Evolutionary conservation across 2,329 filamentous ascomycete species (phyloP).

Genomic region (Paracamarosporium sp.): DNA sequence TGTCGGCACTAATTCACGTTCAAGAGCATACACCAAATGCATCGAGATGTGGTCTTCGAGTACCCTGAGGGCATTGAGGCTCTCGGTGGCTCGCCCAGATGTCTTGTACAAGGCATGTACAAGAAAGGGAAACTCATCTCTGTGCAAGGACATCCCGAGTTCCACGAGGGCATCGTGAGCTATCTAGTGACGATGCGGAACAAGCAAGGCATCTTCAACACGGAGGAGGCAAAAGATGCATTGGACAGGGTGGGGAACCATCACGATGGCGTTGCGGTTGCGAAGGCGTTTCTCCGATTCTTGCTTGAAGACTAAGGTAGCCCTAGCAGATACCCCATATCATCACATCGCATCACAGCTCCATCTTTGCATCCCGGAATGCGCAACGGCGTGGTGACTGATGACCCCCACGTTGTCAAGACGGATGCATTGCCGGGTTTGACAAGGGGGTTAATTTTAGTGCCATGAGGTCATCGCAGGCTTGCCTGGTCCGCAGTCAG

Average conservation of each 20-base stretch:
- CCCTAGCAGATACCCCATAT: background rate
- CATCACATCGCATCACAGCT: background rate
- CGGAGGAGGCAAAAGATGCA: conserved; percentile 72
- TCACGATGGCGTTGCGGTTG: conserved; percentile 83
- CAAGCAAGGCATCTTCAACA: conserved; percentile 70
- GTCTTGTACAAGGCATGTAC: conserved; percentile 83
- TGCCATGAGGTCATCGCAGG: conserved; percentile 12
- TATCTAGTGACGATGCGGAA: conserved; percentile 72
- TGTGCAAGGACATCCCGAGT: conserved; percentile 88
- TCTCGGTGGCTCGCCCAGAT: conserved; percentile 70
- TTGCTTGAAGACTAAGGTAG: conserved; percentile 61
- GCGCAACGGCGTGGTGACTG: background rate
- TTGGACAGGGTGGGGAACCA: conserved; percentile 68
- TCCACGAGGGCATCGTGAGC: conserved; percentile 72
- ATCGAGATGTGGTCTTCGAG: conserved; percentile 75
- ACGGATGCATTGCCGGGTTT: conserved; percentile 3
- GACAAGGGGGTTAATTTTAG: background rate
- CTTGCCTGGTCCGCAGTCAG: background rate
- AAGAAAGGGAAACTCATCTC: conserved; percentile 70
- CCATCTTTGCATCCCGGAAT: background rate
- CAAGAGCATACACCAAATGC: conserved; percentile 82
- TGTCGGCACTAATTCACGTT: background rate
- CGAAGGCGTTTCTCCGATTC: conserved; percentile 77
- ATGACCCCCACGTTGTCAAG: background rate
- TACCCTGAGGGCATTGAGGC: conserved; percentile 67